These are phyloP conservation scores for Pseudogymnoascus pannorum DNA, from an alignment of 2,329 filamentous ascomycete genomes.

Conservation along the genomic window DNA sequence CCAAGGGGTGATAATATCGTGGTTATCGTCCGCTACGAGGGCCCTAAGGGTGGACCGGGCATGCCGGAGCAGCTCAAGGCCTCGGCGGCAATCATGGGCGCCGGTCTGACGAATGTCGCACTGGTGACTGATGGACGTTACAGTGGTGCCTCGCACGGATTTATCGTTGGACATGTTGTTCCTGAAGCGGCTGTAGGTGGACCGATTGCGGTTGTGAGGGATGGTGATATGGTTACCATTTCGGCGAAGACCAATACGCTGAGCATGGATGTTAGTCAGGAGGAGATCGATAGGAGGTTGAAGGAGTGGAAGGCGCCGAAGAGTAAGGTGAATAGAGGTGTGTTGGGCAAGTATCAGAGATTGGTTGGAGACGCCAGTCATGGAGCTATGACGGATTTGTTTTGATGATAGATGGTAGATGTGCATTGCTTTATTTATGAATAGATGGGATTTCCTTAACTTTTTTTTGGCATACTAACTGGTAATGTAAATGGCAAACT, in stretches of 20 bases:
- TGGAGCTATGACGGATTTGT: slow-evolving; percentile 81
- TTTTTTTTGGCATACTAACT: background rate
- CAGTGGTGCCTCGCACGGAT: slow-evolving; percentile 79
- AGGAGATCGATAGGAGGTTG: slow-evolving; percentile 60
- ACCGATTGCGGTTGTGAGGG: slow-evolving; percentile 72
- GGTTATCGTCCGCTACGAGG: slow-evolving; percentile 86
- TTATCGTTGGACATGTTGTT: slow-evolving; percentile 88
- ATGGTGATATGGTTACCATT: slow-evolving; percentile 81
- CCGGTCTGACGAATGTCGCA: slow-evolving; percentile 77
- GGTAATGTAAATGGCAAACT: background rate
- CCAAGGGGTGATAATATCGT: slow-evolving; percentile 75
- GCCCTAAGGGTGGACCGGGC: slow-evolving; percentile 84
- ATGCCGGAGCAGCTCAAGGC: slow-evolving; percentile 95
- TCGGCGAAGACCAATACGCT: slow-evolving; percentile 70
- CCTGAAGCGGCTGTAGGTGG: slow-evolving; percentile 87
- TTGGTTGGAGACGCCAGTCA: slow-evolving; percentile 88
- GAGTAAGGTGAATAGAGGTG: slow-evolving; percentile 70
- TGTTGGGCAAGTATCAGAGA: slow-evolving; percentile 81
- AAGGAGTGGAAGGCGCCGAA: slow-evolving; percentile 63
- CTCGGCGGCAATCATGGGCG: slow-evolving; percentile 86
- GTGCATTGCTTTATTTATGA: background rate
- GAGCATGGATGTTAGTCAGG: slow-evolving; percentile 58
- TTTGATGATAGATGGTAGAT: slow-evolving; percentile 31
- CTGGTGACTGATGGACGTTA: slow-evolving; percentile 91
- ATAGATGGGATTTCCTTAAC: background rate